These are phyloP conservation scores for Xylaria grammica DNA, from an alignment of 495 filamentous ascomycete genomes.

Conservation along the genomic window DNA sequence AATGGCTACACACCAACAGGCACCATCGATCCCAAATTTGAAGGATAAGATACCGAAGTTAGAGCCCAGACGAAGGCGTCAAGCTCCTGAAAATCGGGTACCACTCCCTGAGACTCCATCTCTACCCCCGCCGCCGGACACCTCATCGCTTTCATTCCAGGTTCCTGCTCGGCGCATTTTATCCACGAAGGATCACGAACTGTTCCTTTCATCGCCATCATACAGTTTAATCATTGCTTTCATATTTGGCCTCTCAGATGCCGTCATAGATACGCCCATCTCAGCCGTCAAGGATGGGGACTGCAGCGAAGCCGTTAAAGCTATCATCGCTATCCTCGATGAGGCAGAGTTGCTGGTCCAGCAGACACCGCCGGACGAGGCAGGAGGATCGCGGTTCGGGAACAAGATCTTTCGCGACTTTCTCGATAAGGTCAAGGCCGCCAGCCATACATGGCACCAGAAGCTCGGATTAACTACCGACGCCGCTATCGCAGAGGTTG, in stretches of 20 bases:
- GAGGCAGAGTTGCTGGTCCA: constrained; percentile 65
- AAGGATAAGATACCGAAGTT: constrained; percentile 71
- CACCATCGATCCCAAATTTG: constrained; percentile 58
- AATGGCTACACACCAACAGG: constrained; percentile 34
- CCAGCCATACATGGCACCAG: constrained; percentile 61
- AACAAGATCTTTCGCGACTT: constrained; percentile 89
- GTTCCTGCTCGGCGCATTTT: constrained; percentile 79
- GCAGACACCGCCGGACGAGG: constrained; percentile 77
- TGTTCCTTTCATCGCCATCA: constrained; percentile 80
- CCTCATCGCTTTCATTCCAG: constrained; percentile 64
- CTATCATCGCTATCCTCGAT: constrained; percentile 73
- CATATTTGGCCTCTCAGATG: constrained; percentile 83
- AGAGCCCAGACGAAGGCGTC: constrained; percentile 63
- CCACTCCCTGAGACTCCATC: constrained; percentile 73
- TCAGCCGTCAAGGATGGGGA: constrained; percentile 64
- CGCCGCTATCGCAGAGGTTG: constrained; percentile 69
- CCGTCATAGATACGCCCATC: constrained; percentile 75
- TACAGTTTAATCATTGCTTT: constrained; percentile 80
- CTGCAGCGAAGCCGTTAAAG: constrained; percentile 60
- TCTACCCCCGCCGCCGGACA: constrained; percentile 71
- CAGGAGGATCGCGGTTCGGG: constrained; percentile 88
- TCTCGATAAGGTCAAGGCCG: constrained; percentile 70
- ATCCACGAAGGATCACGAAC: constrained; percentile 75
- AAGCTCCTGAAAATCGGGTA: constrained; percentile 60
- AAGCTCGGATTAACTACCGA: constrained; percentile 58